Base-by-base conservation (phyloP, 202 grass and related monocot genomes). In the Sporobolus alterniflorus region DNA sequence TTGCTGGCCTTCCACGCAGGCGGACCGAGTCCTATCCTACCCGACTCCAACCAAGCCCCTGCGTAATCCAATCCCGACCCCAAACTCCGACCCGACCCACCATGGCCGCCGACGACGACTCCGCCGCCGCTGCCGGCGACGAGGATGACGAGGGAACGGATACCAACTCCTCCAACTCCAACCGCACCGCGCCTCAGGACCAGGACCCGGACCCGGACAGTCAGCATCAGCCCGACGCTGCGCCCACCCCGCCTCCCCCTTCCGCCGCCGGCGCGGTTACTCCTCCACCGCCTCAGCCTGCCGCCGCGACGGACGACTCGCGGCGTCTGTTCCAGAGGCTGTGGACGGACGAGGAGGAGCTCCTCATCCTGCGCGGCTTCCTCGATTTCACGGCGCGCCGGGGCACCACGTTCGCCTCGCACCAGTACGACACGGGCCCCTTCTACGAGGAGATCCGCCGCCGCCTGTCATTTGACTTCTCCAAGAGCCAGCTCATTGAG, bases 401-500 rank as follows among this genome's bases (percentile, higher is more conserved):
- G 56, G 96, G 96, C 72, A 98, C 96, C 46, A 88, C 92, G 30
- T 98, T 95, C 72, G 96, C 96, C 16, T 93, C 96, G 5, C 96
- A 98, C 87, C 96, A 98, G 93, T 98, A 98, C 79, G 96, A 98
- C 77, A 98, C 93, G 12, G 92, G 87, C 4, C 93, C 96, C 24
- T 98, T 98, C 85, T 98, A 95, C 79, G 96, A 98, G 88, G 92
- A 98, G 79, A 91, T 93, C 70, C 92, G 90, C 51, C 85, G 83
- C 17, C 83, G 62, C 44, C 90, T 96, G 61, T 88, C 81, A 46
- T 91, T 94, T 49, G 89, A 96, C 17, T 96, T 96, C 91, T 88
- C 93, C 52, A 98, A 98, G 88, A 98, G 81, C 84, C 96, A 96
- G 87, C 91, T 98, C 70, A 92, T 96, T 50, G 96, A 98, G 90